A percentile compares a stretch with the other conserved stretches of the same genome.
Evolutionary conservation across 306 rosid species (phyloP).

Genomic region (Corylus americana): DNA sequence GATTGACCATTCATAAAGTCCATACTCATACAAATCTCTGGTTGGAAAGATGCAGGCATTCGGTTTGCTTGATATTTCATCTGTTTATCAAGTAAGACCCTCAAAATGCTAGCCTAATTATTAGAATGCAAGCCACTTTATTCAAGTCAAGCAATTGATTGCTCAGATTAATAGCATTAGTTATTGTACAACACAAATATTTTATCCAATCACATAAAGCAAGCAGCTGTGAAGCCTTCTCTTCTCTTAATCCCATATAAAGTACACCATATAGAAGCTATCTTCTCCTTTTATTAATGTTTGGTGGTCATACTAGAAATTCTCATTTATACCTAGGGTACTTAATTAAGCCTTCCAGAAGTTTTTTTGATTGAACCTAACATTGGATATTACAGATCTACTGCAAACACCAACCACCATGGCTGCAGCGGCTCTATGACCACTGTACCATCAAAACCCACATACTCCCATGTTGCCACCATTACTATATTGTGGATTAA

Average conservation of each 20-base stretch:
- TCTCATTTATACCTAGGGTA: not conserved
- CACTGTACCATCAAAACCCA: not conserved
- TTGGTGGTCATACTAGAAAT: not conserved
- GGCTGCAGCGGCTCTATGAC: not conserved
- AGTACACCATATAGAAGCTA: not conserved
- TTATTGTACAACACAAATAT: not conserved
- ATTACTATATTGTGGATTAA: not conserved
- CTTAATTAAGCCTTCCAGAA: not conserved
- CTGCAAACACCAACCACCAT: not conserved
- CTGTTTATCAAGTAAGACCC: not conserved
- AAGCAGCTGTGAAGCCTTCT: not conserved
- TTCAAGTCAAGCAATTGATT: not conserved
- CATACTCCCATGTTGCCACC: not conserved
- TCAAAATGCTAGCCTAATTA: not conserved
- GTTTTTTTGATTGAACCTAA: not conserved
- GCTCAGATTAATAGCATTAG: not conserved
- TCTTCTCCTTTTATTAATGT: not conserved
- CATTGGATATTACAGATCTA: not conserved
- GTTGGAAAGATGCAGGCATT: not conserved
- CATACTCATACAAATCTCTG: conserved; percentile 6
- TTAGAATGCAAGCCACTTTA: not conserved
- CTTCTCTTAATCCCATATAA: not conserved
- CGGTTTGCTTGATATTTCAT: not conserved
- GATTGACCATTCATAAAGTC: conserved; percentile 21
- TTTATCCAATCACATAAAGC: not conserved